phyloP scores from a whole-genome alignment of 2,329 filamentous ascomycete genomes.

The Venturiaceae sp. region DNA sequence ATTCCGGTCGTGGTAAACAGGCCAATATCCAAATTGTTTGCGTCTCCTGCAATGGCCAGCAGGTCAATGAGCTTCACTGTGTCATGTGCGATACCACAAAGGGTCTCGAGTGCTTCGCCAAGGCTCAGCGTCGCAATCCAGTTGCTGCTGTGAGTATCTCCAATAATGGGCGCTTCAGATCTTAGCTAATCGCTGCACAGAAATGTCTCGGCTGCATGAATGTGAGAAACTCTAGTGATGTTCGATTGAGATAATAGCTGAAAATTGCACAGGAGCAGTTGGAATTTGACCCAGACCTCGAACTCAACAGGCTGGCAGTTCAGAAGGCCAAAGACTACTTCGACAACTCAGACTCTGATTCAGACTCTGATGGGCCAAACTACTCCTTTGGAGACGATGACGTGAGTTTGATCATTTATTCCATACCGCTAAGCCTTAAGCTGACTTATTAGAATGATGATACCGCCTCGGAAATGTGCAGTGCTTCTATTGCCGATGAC shows the following conservation, averaged over 20 bases:
- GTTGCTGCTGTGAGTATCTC: conserved; percentile 26
- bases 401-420: not conserved
- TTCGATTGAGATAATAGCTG: conserved; percentile 7
- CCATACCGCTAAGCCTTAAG: not conserved
- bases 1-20: conserved; percentile 11
- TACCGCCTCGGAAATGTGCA: not conserved
- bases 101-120: conserved; percentile 39
- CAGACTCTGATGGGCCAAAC: not conserved
- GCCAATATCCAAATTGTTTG: conserved; percentile 26
- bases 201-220: conserved; percentile 23
- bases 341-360: not conserved
- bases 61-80: conserved; percentile 30
- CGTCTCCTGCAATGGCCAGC: conserved; percentile 31
- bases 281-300: conserved; percentile 24
- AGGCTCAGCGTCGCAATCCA: conserved; percentile 34
- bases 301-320: not conserved
- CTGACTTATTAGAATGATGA: not conserved
- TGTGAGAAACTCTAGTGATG: conserved; percentile 12
- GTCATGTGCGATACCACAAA: conserved; percentile 36
- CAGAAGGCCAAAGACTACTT: not conserved
- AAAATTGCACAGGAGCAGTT: conserved; percentile 30
- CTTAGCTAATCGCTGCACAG: conserved; percentile 22
- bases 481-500: not conserved
- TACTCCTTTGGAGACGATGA: not conserved
- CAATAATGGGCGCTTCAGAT: not conserved